phyloP scores from a whole-genome alignment of 345 rosid genomes.

The Melaleuca alternifolia region DNA sequence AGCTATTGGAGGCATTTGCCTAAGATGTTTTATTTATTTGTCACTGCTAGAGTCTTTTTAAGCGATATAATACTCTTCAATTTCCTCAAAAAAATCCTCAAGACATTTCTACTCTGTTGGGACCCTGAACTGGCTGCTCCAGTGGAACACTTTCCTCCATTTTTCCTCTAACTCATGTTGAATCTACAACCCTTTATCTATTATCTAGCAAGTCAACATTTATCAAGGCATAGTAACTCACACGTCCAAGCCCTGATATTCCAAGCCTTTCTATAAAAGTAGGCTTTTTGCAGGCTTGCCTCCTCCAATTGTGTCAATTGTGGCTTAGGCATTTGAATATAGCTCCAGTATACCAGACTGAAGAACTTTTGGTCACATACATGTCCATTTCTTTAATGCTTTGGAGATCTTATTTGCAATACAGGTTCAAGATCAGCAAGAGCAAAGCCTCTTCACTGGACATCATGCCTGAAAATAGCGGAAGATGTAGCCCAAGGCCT shows the following conservation, averaged over 20 bases:
- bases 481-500: slow-evolving; percentile 92
- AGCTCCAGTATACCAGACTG: neutral
- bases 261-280: neutral
- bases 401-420: neutral
- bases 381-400: neutral
- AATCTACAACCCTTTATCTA: neutral
- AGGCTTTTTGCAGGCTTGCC: neutral
- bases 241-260: neutral
- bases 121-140: neutral
- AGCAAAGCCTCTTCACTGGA: slow-evolving; percentile 93
- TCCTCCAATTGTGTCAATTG: neutral
- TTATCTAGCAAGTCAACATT: neutral
- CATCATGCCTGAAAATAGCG: slow-evolving; percentile 95
- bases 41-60: neutral
- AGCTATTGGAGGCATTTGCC: neutral
- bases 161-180: neutral
- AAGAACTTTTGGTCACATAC: neutral
- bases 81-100: neutral
- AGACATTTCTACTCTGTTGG: neutral
- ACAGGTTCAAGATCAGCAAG: slow-evolving; percentile 80
- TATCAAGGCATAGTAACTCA: neutral
- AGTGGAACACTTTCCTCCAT: neutral
- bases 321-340: neutral
- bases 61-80: neutral
- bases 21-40: neutral